Percentiles rank a stretch among this genome's conserved stretches.
Conservation (phyloP, 139 green algal species). For the Picochlorum sp. region DNA sequence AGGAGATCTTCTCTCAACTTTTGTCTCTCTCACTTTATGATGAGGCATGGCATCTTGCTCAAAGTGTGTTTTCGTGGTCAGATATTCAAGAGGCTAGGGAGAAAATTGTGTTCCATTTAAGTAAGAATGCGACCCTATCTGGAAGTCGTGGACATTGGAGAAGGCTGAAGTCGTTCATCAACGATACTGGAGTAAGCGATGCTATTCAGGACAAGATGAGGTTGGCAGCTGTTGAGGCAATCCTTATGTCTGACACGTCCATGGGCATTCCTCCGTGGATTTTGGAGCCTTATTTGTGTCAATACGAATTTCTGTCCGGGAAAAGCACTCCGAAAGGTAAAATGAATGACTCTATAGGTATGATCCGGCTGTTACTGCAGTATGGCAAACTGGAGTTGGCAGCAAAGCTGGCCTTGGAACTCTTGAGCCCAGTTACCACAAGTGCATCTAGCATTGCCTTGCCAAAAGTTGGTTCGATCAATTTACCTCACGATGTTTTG, state of each 20-base stretch:
- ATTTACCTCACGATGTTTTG: too few species aligned
- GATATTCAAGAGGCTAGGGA: constrained; percentile 11
- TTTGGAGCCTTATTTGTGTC: constrained; percentile 16
- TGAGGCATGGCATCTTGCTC: constrained; percentile 22
- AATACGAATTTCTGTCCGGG: background rate
- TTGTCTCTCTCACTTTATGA: constrained; percentile 17
- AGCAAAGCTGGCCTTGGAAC: constrained; percentile 15
- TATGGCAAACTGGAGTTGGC: constrained; percentile 29
- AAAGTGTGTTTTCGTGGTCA: constrained; percentile 9
- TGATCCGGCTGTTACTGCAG: constrained; percentile 31
- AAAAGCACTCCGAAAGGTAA: background rate
- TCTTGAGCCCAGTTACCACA: constrained; percentile 8
- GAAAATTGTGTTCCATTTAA: background rate
- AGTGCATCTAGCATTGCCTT: background rate
- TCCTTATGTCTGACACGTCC: constrained; percentile 11
- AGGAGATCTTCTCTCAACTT: constrained; percentile 23
- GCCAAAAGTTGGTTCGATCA: too few species aligned
- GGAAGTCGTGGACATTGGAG: background rate
- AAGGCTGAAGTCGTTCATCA: constrained; percentile 6
- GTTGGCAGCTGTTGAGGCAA: constrained; percentile 18
- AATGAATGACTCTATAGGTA: constrained; percentile 23
- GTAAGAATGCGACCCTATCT: background rate
- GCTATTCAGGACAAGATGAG: constrained; percentile 1
- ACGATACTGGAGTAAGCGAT: background rate
- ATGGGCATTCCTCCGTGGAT: constrained; percentile 28